Base-by-base conservation (phyloP, 495 filamentous ascomycete species). In the Hypoxylon trugodes region DNA sequence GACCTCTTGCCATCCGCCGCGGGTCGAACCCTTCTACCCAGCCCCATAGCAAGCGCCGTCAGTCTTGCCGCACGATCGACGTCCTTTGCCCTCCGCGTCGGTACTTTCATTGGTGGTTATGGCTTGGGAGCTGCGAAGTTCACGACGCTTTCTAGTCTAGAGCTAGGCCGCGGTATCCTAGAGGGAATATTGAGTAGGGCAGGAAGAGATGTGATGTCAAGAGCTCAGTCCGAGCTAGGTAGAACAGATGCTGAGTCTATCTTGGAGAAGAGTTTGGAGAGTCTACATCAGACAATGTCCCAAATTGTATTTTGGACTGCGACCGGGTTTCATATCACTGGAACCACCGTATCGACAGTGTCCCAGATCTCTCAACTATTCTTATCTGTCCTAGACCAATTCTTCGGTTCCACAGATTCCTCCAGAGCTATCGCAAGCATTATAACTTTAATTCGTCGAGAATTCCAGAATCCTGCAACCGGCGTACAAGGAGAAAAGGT, bases 401-500 rank as follows among this genome's bases (percentile, higher is more conserved):
- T 91, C 52, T 82, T 93, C 25, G 90, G 90, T 10, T 89, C 85
- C 15, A 92, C 90, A 4, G 90, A 93, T 69, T 89, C 89, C 2
- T 91, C 89, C 1, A 81, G 89, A 46, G 90, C 90, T n/a, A 90
- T 92, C 69, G 87, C 88, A 0, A 88, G 89, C 57, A 92, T 93
- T 51, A 86, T 92, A 53, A 86, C 87, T 1, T 77, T 93, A 21
- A 87, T 92, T 36, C 80, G 86, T 7, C 83, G 86, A 47, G 90
- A 93, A 69, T 89, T 92, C 43, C 78, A 86, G 25, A 87, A 86
- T 47, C 82, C 87, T 3, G 83, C 85, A 4, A 81, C 82, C 2
- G 84, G 82, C 4, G 66, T 75, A 5, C 78, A 81, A 58, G 82
- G 83, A n/a, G 85, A 89, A 59, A 81, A 77, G 16, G 83, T 92